Base-by-base conservation (phyloP, 805 yeast species). In the Wickerhamomyces subpelliculosus region DNA sequence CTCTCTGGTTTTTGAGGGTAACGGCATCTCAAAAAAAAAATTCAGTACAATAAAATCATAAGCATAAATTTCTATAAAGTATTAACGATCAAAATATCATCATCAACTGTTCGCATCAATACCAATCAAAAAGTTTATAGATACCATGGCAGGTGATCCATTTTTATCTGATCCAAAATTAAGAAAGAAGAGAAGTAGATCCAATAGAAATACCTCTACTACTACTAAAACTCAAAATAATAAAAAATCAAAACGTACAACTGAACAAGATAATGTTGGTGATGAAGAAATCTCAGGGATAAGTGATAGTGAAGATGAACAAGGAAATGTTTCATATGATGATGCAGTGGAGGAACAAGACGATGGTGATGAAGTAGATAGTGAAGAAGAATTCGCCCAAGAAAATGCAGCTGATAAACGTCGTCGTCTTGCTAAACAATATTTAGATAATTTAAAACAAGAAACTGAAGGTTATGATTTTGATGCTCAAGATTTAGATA, bases 351-450 rank as follows among this genome's bases (percentile, higher is more conserved):
- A 48, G 4, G 57, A 51, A 4, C 32, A 21, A 10, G 62, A 57
- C 9, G 67, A 60, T 18, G 66, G 58, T 19, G 58, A 43, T 10
- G 70, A 65, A 19, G 67, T 73, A 18, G 75, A 73, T 13, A 78
- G 83, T 12, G 90, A 82, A 24, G 93, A 80, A 47, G 94, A 82
- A 48, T 76, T 78, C 46, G 76, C 67, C 13, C 71, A 69, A 14
- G 97, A 90, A 60, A 75, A 77, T 34, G 94, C 89, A 8, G 94
- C 96, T 0, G 98, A 93, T 54, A 88, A 86, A 61, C 77, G 98
- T 61, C 76, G 98, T 62, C 70, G 97, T 54, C 70, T 93, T 42
- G 97, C 97, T 14, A 88, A 88, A 60, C 93, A 89, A 60, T 93
- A 93, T 60, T 66, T 93, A 45, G 88, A 82, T 33, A 84, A 83